Percentiles rank a stretch among this genome's conserved stretches.
Evolutionary conservation across 1,139 yeast genomes (phyloP).

Genomic region (Diutina mesorugosa): DNA sequence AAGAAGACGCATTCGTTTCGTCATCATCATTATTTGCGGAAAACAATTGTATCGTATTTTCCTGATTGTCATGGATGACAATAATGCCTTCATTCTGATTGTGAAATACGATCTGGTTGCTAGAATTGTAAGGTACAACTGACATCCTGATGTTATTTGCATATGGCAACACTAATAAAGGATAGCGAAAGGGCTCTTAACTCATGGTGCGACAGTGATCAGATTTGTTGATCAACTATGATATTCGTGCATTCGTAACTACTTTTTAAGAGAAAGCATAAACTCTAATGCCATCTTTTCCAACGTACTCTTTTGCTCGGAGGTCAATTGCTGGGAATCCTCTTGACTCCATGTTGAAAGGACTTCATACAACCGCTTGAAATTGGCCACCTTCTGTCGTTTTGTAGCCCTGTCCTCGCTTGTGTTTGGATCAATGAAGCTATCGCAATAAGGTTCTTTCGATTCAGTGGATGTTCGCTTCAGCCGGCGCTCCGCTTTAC

Average conservation of each 20-base stretch:
- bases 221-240: too few relatives aligned
- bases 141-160: slow-evolving; percentile 15
- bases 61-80: slow-evolving; percentile 29
- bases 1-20: slow-evolving; percentile 4
- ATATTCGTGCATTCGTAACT: not conserved
- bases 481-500: not conserved
- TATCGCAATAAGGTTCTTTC: not conserved
- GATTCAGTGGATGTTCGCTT: not conserved
- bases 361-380: not conserved
- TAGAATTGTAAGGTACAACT: slow-evolving; percentile 24
- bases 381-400: not conserved
- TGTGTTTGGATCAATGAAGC: not conserved
- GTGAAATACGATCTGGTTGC: slow-evolving; percentile 21
- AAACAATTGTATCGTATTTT: slow-evolving; percentile 26
- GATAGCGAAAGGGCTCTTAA: not conserved
- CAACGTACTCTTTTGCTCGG: not conserved
- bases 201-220: not conserved
- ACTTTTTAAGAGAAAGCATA: slow-evolving; percentile 1
- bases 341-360: not conserved
- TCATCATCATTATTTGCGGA: slow-evolving; percentile 4
- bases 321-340: not conserved
- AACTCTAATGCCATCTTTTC: not conserved
- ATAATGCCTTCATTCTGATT: slow-evolving; percentile 28
- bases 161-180: not conserved
- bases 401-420: not conserved